phyloP scores from a whole-genome alignment of 2,329 filamentous ascomycete genomes.

The Furcasterigmium furcatum region DNA sequence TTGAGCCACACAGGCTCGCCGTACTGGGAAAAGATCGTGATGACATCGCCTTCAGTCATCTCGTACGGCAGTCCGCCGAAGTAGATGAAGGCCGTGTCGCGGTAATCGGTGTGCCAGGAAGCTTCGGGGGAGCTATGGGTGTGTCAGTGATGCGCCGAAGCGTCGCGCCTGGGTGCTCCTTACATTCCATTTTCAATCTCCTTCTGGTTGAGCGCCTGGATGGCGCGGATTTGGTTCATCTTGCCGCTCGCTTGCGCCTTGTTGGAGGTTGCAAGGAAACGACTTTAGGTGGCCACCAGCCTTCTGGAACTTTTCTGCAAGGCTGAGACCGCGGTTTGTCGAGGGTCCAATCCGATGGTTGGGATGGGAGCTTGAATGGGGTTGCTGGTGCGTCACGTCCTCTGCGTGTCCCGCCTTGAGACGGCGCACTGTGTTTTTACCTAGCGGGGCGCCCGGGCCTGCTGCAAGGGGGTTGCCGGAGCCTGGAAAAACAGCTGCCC shows the following conservation, averaged over 20 bases:
- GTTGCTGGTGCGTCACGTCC: constrained; percentile 9
- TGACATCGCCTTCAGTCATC: constrained; percentile 89
- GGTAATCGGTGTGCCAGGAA: constrained; percentile 97
- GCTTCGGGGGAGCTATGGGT: constrained; percentile 68
- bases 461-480: no score
- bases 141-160: constrained; percentile 16
- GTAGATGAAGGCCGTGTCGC: constrained; percentile 94
- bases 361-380: not conserved
- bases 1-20: constrained; percentile 94
- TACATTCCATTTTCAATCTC: constrained; percentile 87
- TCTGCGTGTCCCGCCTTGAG: no score
- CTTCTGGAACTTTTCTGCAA: constrained; percentile 4
- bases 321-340: constrained; percentile 3
- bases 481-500: constrained; percentile 12
- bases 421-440: constrained; percentile 7
- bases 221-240: constrained; percentile 94
- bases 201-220: constrained; percentile 88
- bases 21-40: constrained; percentile 96
- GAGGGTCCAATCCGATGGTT: no score
- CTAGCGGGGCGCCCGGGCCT: no score
- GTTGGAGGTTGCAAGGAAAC: not conserved
- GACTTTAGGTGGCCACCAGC: no score
- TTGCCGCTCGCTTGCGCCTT: constrained; percentile 14
- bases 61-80: constrained; percentile 92
- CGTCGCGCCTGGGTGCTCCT: constrained; percentile 26